Evolutionary conservation across 352 stramenopile species (phyloP), one percentile per base, ranked within the genome.

Genomic region (Pythium brachiatum): DNA sequence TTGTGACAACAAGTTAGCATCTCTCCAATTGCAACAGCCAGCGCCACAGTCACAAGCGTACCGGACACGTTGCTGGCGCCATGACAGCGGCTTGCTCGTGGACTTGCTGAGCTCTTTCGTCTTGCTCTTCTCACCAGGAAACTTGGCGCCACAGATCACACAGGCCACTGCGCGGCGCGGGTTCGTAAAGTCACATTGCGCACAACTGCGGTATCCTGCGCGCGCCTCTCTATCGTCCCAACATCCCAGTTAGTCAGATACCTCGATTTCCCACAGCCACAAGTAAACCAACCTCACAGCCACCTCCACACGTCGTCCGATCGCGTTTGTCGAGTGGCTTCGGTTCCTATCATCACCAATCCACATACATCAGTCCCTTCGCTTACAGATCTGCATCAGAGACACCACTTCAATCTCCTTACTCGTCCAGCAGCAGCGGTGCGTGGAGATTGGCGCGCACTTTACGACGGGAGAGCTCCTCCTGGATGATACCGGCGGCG

Each of bases 391-490:
- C n/a, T n/a, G n/a, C n/a, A n/a, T n/a, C n/a, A n/a, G n/a, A n/a
- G n/a, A n/a, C n/a, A n/a, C n/a, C n/a, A n/a, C n/a, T n/a, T n/a
- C 25, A n/a, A 6, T 32, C 6, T 4, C 6, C 59, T 20, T 52
- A 90, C 81, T 75, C 74, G 46, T 67, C 36, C 36, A 44, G 65
- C 15, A 90, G 72, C 58, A 90, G 59, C 18, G 81, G 81, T 2
- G 73, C 74, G 43, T 72, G 69, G 20, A 90, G 67, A 53, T 88
- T 53, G 7, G 61, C 74, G 58, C 73, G 78, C 60, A 86, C 62
- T 32, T 69, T 58, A 32, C 50, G 75, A 26, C 70, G 75, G 44
- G 75, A 68, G 58, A 88, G 53, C 50, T 85, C 61, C 8, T 68
- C 61, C 47, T 68, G 61, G 44, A 68, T 80, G 55, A 72, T 69